phyloP scores from a whole-genome alignment of 192 early-diverging fungal species.

The Endogone sp. region DNA sequence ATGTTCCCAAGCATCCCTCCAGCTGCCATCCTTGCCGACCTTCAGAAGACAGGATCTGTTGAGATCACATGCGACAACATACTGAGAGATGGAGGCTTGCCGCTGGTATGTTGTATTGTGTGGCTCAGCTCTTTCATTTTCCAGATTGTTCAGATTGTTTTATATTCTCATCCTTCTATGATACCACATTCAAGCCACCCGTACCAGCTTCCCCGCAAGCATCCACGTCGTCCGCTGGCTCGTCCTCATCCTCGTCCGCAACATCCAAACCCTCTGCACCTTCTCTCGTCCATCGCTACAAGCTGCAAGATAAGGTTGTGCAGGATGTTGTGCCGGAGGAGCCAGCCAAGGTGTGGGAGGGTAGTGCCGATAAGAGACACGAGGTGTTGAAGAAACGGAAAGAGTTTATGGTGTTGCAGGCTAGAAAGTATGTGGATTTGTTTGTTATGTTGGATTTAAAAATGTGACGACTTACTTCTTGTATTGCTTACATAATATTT shows the following conservation, averaged over 20 bases:
- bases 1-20: constrained; percentile 85
- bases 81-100: constrained; percentile 57
- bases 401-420: constrained; percentile 66
- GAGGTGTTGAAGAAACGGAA: constrained; percentile 60
- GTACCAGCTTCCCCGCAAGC: constrained; percentile 10
- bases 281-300: constrained; percentile 47
- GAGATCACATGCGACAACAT: constrained; percentile 80
- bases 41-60: constrained; percentile 79
- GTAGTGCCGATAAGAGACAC: constrained; percentile 51
- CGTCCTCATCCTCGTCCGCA: constrained; percentile 29
- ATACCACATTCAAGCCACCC: not conserved
- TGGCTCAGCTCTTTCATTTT: not conserved
- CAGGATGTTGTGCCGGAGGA: constrained; percentile 27
- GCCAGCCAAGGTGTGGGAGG: constrained; percentile 60
- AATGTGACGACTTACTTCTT: not conserved
- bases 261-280: constrained; percentile 28
- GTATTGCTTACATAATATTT: too few species aligned
- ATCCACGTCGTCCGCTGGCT: constrained; percentile 8
- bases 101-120: constrained; percentile 39
- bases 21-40: constrained; percentile 68
- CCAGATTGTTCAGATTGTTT: not conserved
- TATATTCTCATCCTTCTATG: not conserved
- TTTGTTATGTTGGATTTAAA: not conserved
- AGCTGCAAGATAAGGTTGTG: constrained; percentile 38
- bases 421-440: constrained; percentile 53